Conservation (phyloP, 768 basidiomycete genomes). For the Leccinellum albellum region DNA sequence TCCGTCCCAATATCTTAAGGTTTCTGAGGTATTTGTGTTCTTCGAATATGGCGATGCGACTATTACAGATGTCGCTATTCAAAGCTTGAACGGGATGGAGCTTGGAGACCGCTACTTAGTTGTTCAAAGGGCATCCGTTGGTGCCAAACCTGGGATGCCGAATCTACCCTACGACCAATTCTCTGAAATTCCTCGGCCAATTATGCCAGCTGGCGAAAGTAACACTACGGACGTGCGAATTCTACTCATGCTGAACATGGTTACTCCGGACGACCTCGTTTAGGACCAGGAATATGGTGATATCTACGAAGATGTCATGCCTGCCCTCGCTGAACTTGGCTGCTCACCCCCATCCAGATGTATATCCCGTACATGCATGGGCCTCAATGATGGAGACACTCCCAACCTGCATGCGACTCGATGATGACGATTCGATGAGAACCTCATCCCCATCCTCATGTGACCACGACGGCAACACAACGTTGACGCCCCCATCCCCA, state of each 20-base stretch:
- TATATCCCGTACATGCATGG: no score
- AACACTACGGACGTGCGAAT: slow-evolving; percentile 66
- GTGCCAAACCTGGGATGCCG: slow-evolving; percentile 70
- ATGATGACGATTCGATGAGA: no score
- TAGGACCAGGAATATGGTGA: slow-evolving; percentile 93
- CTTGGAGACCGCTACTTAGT: slow-evolving; percentile 93
- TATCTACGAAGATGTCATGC: slow-evolving; percentile 83
- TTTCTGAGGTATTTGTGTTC: slow-evolving; percentile 89
- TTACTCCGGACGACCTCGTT: slow-evolving; percentile 86
- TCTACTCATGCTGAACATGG: slow-evolving; percentile 98
- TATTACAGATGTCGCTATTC: slow-evolving; percentile 94
- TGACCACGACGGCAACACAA: no score
- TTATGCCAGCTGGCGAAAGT: slow-evolving; percentile 79
- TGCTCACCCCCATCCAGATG: no score
- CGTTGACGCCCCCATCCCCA: no score
- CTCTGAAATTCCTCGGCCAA: slow-evolving; percentile 81
- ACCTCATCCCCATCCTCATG: no score
- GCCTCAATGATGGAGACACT: no score
- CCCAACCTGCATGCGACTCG: no score
- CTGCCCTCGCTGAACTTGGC: no score
- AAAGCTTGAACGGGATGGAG: slow-evolving; percentile 96
- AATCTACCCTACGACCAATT: slow-evolving; percentile 75
- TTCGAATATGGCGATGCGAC: slow-evolving; percentile 91
- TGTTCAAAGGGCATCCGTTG: slow-evolving; percentile 94
- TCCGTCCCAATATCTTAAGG: neutral